These are phyloP conservation scores for Hyaloraphidium curvatum DNA, from an alignment of 192 early-diverging fungal genomes.

Conservation along the genomic window DNA sequence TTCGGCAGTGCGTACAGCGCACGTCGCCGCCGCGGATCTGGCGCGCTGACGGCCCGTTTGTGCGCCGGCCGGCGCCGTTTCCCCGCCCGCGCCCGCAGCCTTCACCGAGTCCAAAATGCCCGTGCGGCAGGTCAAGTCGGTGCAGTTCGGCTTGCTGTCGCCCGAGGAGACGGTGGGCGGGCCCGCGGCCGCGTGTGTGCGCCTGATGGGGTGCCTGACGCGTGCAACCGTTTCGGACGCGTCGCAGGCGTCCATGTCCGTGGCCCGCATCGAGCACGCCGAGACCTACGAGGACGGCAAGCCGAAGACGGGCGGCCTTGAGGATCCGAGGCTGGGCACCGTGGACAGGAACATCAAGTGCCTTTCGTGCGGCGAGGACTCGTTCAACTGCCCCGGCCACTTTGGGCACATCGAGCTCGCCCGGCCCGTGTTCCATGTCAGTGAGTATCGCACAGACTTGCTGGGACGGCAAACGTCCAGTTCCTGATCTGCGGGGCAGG, in stretches of 20 bases:
- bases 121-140: conserved; percentile 61
- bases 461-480: too few relatives aligned
- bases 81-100: too few relatives aligned
- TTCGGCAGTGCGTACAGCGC: too few relatives aligned
- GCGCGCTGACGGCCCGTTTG: too few relatives aligned
- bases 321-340: conserved; percentile 90
- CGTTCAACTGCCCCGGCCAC: conserved; percentile 91
- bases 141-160: conserved; percentile 90
- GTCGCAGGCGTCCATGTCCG: conserved; percentile 85
- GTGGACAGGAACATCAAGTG: conserved; percentile 96
- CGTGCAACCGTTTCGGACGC: neutral
- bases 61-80: too few relatives aligned
- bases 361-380: conserved; percentile 83
- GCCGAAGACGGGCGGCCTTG: conserved; percentile 67
- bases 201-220: too few relatives aligned
- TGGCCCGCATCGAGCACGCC: conserved; percentile 76
- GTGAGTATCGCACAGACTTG: too few relatives aligned
- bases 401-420: conserved; percentile 95
- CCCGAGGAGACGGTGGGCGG: conserved; percentile 90
- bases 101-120: too few relatives aligned
- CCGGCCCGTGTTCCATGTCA: conserved; percentile 86
- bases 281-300: conserved; percentile 74
- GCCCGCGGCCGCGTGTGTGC: too few relatives aligned
- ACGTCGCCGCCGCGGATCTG: too few relatives aligned
- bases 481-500: conserved; percentile 35